Evolutionary conservation across 345 rosid genomes (phyloP).

Genomic region (Passiflora organensis): DNA sequence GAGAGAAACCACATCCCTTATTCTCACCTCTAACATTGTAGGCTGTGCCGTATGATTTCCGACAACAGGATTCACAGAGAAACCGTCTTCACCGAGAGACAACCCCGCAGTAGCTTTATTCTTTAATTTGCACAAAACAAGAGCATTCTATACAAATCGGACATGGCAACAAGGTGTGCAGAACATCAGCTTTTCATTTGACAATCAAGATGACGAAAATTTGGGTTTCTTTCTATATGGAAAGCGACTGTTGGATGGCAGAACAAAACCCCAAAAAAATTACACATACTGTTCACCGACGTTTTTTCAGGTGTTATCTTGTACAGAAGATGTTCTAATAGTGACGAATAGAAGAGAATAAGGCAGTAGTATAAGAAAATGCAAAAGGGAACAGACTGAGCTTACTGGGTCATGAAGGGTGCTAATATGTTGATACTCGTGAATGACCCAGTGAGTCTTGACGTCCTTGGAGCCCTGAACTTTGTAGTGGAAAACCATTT

Average conservation of each 20-base stretch:
- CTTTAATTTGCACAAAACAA: conserved; percentile 21
- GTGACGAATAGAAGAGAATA: not conserved
- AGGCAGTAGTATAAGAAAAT: not conserved
- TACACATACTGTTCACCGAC: no score
- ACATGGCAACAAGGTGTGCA: not conserved
- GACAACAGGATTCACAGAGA: not conserved
- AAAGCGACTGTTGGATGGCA: not conserved
- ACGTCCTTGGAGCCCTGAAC: not conserved
- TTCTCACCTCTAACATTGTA: conserved; percentile 11
- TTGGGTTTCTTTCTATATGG: not conserved
- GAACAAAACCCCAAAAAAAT: no score
- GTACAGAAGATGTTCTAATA: not conserved
- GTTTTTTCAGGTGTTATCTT: not conserved
- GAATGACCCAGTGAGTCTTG: conserved; percentile 24
- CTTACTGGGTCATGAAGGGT: conserved; percentile 5
- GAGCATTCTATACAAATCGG: conserved; percentile 4
- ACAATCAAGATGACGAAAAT: not conserved
- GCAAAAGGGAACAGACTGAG: not conserved
- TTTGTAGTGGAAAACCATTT: conserved; percentile 25
- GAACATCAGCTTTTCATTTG: not conserved
- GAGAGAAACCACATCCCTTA: not conserved
- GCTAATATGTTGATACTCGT: conserved; percentile 12
- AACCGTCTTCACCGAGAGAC: conserved; percentile 5
- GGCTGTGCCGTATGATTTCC: not conserved
- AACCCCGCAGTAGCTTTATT: not conserved